Conservation (phyloP, 805 yeast genomes). For the Metschnikowia bowlesiae region DNA sequence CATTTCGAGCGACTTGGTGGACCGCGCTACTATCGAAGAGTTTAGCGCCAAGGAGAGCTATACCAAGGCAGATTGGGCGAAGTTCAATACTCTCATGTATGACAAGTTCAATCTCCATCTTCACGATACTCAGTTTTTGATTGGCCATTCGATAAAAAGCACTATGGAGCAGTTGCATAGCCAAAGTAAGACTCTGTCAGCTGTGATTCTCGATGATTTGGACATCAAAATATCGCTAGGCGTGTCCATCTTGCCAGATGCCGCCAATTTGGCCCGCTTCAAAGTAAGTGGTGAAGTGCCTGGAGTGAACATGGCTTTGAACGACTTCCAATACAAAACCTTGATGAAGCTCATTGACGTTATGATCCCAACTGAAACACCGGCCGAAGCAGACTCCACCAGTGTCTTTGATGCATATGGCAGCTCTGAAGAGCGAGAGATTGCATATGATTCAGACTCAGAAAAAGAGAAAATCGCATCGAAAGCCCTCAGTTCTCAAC, state of each 20-base stretch:
- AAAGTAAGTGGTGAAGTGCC: slow-evolving; percentile 78
- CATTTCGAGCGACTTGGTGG: slow-evolving; percentile 74
- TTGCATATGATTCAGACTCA: background rate
- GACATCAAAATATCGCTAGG: slow-evolving; percentile 72
- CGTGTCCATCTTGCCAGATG: slow-evolving; percentile 79
- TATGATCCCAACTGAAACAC: slow-evolving; percentile 53
- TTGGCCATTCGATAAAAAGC: slow-evolving; percentile 76
- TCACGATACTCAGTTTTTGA: slow-evolving; percentile 81
- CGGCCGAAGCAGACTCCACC: slow-evolving; percentile 28
- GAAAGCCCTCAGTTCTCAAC: slow-evolving; percentile 41
- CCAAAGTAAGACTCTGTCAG: slow-evolving; percentile 38
- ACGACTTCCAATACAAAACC: slow-evolving; percentile 87
- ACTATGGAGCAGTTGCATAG: slow-evolving; percentile 69
- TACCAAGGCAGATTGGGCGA: slow-evolving; percentile 67
- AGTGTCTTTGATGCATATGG: slow-evolving; percentile 36
- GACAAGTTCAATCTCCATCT: slow-evolving; percentile 76
- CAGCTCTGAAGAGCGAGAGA: slow-evolving; percentile 1
- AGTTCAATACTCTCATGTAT: slow-evolving; percentile 75
- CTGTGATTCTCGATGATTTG: slow-evolving; percentile 70
- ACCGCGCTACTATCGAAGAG: slow-evolving; percentile 60
- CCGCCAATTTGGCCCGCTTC: slow-evolving; percentile 65
- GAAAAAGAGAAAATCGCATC: background rate
- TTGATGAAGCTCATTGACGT: slow-evolving; percentile 72
- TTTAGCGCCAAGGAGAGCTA: slow-evolving; percentile 61
- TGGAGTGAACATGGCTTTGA: slow-evolving; percentile 60